phyloP scores from a whole-genome alignment of 306 rosid genomes.

The Pyrus bretschneideri region DNA sequence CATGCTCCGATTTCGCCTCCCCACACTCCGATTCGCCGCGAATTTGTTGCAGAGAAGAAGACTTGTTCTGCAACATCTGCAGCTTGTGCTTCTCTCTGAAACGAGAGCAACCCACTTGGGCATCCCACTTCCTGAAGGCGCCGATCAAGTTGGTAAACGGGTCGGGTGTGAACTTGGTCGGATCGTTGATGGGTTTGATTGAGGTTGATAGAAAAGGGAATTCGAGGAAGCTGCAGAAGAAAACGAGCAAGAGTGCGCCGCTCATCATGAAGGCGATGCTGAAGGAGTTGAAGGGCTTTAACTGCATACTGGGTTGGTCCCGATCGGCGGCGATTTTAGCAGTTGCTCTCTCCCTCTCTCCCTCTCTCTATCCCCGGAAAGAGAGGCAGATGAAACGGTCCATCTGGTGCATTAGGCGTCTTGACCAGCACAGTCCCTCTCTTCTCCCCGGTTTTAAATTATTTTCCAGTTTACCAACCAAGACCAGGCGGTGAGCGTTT shows the following conservation, averaged over 20 bases:
- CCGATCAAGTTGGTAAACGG: constrained; percentile 58
- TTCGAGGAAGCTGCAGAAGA: constrained; percentile 55
- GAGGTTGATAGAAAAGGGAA: constrained; percentile 50
- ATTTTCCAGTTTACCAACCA: too few relatives aligned
- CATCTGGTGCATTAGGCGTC: not conserved
- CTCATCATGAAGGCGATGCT: constrained; percentile 42
- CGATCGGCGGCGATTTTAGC: not conserved
- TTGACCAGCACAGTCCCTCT: not conserved
- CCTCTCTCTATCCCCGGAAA: not conserved
- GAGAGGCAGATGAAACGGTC: not conserved
- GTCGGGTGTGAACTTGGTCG: constrained; percentile 14
- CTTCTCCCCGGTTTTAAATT: too few relatives aligned
- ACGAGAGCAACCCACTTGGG: constrained; percentile 54
- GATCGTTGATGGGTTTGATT: constrained; percentile 11
- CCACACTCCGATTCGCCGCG: constrained; percentile 33
- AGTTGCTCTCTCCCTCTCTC: constrained; percentile 2
- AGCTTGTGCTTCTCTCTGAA: constrained; percentile 38
- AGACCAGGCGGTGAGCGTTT: too few relatives aligned
- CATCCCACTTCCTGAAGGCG: constrained; percentile 78
- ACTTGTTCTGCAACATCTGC: constrained; percentile 9
- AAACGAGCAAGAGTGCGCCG: constrained; percentile 50
- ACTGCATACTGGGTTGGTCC: constrained; percentile 34
- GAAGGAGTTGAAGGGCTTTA: constrained; percentile 44
- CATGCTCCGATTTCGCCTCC: constrained; percentile 38
- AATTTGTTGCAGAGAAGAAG: constrained; percentile 46